Percentiles rank a stretch among this genome's conserved stretches.
phyloP scores from a whole-genome alignment of 176 grass and related monocot species.

The Ampelocalamus luodianensis region DNA sequence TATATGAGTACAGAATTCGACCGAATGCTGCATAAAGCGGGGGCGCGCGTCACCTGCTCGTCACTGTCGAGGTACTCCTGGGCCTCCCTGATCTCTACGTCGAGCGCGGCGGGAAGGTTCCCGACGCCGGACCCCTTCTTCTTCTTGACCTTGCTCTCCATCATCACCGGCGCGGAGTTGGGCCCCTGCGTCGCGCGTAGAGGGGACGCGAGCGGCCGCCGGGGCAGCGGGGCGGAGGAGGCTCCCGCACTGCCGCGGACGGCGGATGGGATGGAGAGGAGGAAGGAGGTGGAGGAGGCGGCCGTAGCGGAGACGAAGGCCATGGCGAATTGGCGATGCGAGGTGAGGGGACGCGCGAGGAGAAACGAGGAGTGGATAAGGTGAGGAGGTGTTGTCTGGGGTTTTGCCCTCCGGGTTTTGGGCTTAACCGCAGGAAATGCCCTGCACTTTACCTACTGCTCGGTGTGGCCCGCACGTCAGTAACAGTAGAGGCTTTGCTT shows the following conservation, averaged over 20 bases:
- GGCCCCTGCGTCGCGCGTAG: slow-evolving; percentile 41
- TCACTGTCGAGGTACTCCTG: slow-evolving; percentile 73
- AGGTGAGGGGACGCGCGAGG: not conserved
- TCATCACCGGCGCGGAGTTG: slow-evolving; percentile 19
- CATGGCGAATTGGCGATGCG: not conserved
- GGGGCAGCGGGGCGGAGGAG: not conserved
- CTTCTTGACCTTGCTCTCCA: slow-evolving; percentile 51
- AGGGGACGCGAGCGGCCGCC: slow-evolving; percentile 3
- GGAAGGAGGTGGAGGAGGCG: not conserved
- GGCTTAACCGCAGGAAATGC: not conserved
- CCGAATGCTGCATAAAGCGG: not conserved
- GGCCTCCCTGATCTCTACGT: slow-evolving; percentile 74
- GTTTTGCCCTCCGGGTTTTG: not conserved
- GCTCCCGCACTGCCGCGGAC: not conserved
- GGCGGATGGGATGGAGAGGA: not conserved
- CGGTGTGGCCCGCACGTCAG: not conserved
- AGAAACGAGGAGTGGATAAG: slow-evolving; percentile 40
- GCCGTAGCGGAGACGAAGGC: slow-evolving; percentile 34
- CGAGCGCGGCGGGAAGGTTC: slow-evolving; percentile 59
- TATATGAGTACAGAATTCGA: not conserved
- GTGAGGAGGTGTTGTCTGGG: not conserved
- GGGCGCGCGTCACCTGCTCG: slow-evolving; percentile 49
- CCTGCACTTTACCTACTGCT: not conserved
- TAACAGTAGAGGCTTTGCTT: not conserved
- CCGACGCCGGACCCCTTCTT: slow-evolving; percentile 55